Evolutionary conservation across 352 stramenopile species (phyloP).

Genomic region (Chrysophaeum taylorii): DNA sequence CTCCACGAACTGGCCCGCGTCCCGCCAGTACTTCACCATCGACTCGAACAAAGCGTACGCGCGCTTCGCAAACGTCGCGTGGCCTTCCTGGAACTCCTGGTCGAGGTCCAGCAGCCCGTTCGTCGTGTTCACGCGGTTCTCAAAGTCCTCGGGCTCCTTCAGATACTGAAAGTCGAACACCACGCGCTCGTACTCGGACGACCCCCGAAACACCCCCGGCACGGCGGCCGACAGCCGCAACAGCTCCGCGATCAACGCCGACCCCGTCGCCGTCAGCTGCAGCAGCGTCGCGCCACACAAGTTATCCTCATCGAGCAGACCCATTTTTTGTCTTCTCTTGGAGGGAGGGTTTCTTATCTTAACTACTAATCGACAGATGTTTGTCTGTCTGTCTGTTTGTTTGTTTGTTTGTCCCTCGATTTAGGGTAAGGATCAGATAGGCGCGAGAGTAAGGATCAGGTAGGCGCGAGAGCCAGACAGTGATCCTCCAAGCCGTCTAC

Average conservation of each 20-base stretch:
- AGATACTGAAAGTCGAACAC: conserved; percentile 89
- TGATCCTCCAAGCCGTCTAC: no score
- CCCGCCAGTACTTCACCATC: conserved; percentile 72
- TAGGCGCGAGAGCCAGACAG: no score
- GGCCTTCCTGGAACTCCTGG: conserved; percentile 76
- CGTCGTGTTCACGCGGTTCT: conserved; percentile 75
- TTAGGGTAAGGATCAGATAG: no score
- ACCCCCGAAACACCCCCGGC: conserved; percentile 35
- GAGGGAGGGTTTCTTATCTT: no score
- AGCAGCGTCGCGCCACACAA: conserved; percentile 85
- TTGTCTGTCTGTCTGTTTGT: no score
- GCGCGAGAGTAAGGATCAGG: no score
- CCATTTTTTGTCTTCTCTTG: no score
- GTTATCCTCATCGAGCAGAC: conserved; percentile 77
- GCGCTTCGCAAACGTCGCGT: conserved; percentile 63
- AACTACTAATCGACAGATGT: no score
- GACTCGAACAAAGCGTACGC: conserved; percentile 76
- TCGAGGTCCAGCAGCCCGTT: conserved; percentile 69
- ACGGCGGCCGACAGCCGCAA: conserved; percentile 78
- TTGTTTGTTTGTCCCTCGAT: no score
- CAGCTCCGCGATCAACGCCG: conserved; percentile 79
- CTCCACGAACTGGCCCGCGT: conserved; percentile 77
- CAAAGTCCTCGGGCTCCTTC: conserved; percentile 82
- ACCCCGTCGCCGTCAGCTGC: conserved; percentile 72
- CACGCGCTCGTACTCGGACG: conserved; percentile 31